Evolutionary conservation across 495 filamentous ascomycete species (phyloP), one percentile per base, ranked within the genome.

Genomic region (Talaromyces borbonicus): DNA sequence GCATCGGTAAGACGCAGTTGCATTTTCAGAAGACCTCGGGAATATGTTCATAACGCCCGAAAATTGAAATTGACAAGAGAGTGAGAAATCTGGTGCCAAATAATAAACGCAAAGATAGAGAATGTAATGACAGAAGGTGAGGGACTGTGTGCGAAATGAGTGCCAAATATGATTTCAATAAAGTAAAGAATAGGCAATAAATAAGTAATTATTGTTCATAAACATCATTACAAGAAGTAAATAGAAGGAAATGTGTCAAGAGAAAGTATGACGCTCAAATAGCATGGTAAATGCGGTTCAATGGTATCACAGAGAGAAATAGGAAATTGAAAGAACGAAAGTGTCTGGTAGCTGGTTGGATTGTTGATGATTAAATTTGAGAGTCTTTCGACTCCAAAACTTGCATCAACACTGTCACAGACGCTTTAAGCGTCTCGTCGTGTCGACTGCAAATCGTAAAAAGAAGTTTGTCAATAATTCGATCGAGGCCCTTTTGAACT

Each of bases 381-480:
- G 8, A 38, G 15, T 30, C 50, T 16, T 65, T 66, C 26, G 53
- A 56, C 50, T 71, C 67, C 20, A 71, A 60, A 9, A 69, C 67
- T 51, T 68, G 63, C 6, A 57, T 58, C 1, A 71, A 51, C 15
- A 68, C 67, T 35, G 65, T 55, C 4, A 69, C 56, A n/a, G 67
- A 61, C 4, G 66, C 55, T 54, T 65, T 69, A 16, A 71, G 40
- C 4, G 56, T 64, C 32, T 56, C 56, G 22, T 69, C 66, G 0
- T 57, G 51, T 36, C 60, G 57, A 3, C 67, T 65, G 14, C 58
- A 61, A 6, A 69, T 62, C 2, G 65, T 61, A 40, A 67, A 63
- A 2, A 71, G 50, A 1, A 71, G 37, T 19, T 66, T 66, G 22
- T 71, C 66, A 29, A 71, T 49, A n/a, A 67, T 68, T 16, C 51